A percentile compares a stretch with the other conserved stretches of the same genome.
These are phyloP conservation scores for Craspedostauros australis DNA, from an alignment of 108 stramenopile genomes.

Conservation along the genomic window DNA sequence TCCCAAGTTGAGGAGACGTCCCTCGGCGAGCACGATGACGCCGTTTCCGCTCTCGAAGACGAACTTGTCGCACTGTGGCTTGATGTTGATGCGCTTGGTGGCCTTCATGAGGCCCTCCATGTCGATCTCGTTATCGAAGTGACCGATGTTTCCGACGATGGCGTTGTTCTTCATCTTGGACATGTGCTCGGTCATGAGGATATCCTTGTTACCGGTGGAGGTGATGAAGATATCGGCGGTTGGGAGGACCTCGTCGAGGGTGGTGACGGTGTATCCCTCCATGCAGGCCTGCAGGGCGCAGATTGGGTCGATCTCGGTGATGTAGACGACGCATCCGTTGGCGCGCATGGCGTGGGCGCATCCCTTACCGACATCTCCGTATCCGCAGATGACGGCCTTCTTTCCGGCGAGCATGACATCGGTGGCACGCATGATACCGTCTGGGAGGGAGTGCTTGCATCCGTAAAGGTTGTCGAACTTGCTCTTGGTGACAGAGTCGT, in stretches of 20 bases:
- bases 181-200: slow-evolving; percentile 95
- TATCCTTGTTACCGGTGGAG: slow-evolving; percentile 99
- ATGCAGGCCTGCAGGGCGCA: slow-evolving; percentile 99
- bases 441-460: slow-evolving; percentile 99
- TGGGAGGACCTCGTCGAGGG: slow-evolving; percentile 81
- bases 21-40: slow-evolving; percentile 97
- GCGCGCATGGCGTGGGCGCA: slow-evolving; percentile 99
- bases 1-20: slow-evolving; percentile 99
- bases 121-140: slow-evolving; percentile 99
- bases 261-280: slow-evolving; percentile 98
- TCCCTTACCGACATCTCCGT: slow-evolving; percentile 99
- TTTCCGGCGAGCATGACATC: slow-evolving; percentile 99
- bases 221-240: slow-evolving; percentile 98
- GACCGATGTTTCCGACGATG: slow-evolving; percentile 99
- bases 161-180: slow-evolving; percentile 99
- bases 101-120: slow-evolving; percentile 91
- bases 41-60: slow-evolving; percentile 86
- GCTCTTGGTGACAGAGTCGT: slow-evolving; percentile 99
- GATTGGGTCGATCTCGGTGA: slow-evolving; percentile 99
- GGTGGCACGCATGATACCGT: slow-evolving; percentile 99
- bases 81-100: slow-evolving; percentile 97
- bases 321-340: slow-evolving; percentile 94
- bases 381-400: slow-evolving; percentile 99
- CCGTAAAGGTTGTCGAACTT: slow-evolving; percentile 99
- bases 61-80: slow-evolving; percentile 99